A percentile compares a stretch with the other conserved stretches of the same genome.
phyloP scores from a whole-genome alignment of 176 grass and related monocot species.

The Oryza nivara region DNA sequence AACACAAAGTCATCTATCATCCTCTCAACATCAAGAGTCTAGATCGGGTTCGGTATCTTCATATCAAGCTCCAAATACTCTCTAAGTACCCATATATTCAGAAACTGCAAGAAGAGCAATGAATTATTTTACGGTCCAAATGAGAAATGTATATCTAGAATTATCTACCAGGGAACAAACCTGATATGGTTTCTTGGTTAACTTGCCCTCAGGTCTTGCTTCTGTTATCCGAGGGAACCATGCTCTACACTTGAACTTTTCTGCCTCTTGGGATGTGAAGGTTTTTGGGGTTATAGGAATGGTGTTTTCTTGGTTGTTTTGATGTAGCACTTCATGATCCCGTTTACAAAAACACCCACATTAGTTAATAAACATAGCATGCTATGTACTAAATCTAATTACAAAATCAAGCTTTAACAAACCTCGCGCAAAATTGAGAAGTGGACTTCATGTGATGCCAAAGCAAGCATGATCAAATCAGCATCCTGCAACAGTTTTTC shows the following conservation, averaged over 20 bases:
- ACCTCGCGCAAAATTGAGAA: slow-evolving; percentile 85
- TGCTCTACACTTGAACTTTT: slow-evolving; percentile 3
- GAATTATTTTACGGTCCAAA: background rate
- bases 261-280: slow-evolving; percentile 16
- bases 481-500: slow-evolving; percentile 61
- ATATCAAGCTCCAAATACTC: slow-evolving; percentile 80
- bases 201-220: background rate
- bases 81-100: slow-evolving; percentile 78
- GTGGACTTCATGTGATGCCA: slow-evolving; percentile 81
- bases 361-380: background rate
- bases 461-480: slow-evolving; percentile 81
- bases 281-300: background rate
- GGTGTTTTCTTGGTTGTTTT: background rate
- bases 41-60: slow-evolving; percentile 49
- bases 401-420: background rate
- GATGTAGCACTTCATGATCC: background rate
- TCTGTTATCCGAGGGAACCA: slow-evolving; percentile 9
- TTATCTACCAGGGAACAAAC: slow-evolving; percentile 15
- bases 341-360: background rate
- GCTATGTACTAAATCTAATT: background rate
- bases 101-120: slow-evolving; percentile 49
- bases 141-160: background rate
- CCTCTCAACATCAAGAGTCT: slow-evolving; percentile 55
- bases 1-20: slow-evolving; percentile 84
- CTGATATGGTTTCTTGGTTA: slow-evolving; percentile 37